Evolutionary conservation across 1,284 basidiomycete genomes (phyloP).

Genomic region (Papiliotrema laurentii): DNA sequence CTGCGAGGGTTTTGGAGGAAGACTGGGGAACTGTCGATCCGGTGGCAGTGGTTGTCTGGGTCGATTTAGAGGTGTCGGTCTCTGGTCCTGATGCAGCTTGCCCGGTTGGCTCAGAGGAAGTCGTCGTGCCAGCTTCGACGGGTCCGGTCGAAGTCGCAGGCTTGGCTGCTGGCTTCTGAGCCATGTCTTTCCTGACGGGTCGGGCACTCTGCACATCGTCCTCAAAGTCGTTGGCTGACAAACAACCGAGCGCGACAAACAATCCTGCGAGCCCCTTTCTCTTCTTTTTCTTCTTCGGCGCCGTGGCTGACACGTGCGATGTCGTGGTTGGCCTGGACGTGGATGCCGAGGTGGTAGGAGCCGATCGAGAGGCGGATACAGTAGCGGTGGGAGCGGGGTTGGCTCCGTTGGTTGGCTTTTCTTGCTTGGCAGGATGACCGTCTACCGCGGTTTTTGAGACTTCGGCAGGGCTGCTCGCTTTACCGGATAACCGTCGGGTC

Average conservation of each 20-base stretch:
- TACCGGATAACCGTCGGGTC: slow-evolving; percentile 2
- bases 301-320: background rate
- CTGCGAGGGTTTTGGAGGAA: background rate
- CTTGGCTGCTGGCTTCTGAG: slow-evolving; percentile 9
- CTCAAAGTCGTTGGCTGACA: slow-evolving; percentile 41
- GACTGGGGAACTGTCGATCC: background rate
- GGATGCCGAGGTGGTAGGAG: slow-evolving; percentile 5
- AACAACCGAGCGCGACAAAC: slow-evolving; percentile 37
- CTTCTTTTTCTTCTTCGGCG: slow-evolving; percentile 40
- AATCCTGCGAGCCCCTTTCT: slow-evolving; percentile 36
- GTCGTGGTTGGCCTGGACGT: background rate
- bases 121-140: background rate
- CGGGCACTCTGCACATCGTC: slow-evolving; percentile 16
- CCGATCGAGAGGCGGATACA: slow-evolving; percentile 1
- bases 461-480: background rate
- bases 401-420: background rate
- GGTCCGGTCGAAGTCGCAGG: slow-evolving; percentile 1
- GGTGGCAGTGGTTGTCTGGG: background rate
- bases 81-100: background rate
- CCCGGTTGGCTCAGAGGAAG: background rate
- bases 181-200: background rate
- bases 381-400: background rate
- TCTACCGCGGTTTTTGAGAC: background rate
- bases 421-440: background rate
- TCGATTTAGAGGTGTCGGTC: background rate